These are phyloP conservation scores for Rubroboletus pulcherrimus DNA, from an alignment of 768 basidiomycete species.

Conservation along the genomic window DNA sequence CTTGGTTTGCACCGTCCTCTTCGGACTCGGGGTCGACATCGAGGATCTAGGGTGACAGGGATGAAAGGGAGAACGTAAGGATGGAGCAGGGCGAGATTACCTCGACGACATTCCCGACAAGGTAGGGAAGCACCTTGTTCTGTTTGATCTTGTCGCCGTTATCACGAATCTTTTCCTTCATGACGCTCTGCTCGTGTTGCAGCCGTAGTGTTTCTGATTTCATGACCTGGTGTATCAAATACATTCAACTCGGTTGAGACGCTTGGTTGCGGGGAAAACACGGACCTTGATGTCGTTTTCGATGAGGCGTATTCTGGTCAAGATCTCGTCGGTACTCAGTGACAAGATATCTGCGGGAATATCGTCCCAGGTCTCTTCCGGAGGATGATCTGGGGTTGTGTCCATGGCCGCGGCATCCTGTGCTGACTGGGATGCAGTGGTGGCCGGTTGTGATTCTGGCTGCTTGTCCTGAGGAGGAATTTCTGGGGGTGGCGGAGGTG, in stretches of 20 bases:
- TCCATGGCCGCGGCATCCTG: slow-evolving; percentile 56
- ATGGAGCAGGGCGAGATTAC: slow-evolving; percentile 35
- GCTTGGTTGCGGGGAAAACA: not conserved
- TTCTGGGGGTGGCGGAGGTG: slow-evolving; percentile 48
- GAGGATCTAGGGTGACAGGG: slow-evolving; percentile 60
- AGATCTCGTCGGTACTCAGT: slow-evolving; percentile 79
- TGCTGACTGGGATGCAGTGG: slow-evolving; percentile 28
- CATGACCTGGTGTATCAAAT: slow-evolving; percentile 67
- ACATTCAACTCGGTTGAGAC: not conserved
- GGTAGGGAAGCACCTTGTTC: slow-evolving; percentile 97
- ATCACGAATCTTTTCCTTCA: slow-evolving; percentile 98
- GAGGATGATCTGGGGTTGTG: slow-evolving; percentile 62
- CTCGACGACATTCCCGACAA: slow-evolving; percentile 97
- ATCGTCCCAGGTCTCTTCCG: slow-evolving; percentile 85
- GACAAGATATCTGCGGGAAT: slow-evolving; percentile 84
- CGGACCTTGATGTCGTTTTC: slow-evolving; percentile 94
- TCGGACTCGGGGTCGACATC: slow-evolving; percentile 92
- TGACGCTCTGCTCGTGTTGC: slow-evolving; percentile 90
- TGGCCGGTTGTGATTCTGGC: slow-evolving; percentile 38
- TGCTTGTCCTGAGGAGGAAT: slow-evolving; percentile 47
- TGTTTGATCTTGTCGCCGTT: slow-evolving; percentile 99
- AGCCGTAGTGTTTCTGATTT: slow-evolving; percentile 89
- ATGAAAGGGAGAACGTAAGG: slow-evolving; percentile 1
- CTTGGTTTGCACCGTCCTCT: slow-evolving; percentile 94
- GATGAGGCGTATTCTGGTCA: slow-evolving; percentile 85